These are phyloP conservation scores for Thraustochytrium striatum DNA, from an alignment of 352 stramenopile species.

Conservation along the genomic window DNA sequence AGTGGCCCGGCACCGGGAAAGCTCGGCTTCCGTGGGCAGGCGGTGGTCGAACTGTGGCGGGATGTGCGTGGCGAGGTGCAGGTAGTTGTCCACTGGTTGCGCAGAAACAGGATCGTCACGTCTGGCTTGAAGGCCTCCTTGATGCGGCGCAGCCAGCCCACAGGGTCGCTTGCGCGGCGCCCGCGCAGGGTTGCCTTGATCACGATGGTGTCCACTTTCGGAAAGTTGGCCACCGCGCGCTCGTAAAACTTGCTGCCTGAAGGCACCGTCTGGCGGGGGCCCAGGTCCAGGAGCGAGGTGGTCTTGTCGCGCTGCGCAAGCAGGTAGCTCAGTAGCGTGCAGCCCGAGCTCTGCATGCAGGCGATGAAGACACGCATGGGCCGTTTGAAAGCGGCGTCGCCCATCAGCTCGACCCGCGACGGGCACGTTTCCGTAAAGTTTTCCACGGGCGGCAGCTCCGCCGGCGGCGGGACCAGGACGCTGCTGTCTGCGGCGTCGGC, in stretches of 20 bases:
- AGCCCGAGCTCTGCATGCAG: conserved; percentile 3
- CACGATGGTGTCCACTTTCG: not conserved
- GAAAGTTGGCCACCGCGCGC: not conserved
- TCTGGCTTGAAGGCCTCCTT: not conserved
- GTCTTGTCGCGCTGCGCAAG: not conserved
- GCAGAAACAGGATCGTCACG: not conserved
- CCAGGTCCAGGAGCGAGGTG: not conserved
- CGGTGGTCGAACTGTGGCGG: not conserved
- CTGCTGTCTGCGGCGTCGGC: too few relatives aligned
- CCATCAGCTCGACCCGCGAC: not conserved
- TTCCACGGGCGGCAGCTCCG: not conserved
- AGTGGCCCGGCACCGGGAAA: not conserved
- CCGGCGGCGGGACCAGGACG: too few relatives aligned
- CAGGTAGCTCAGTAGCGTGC: conserved; percentile 4
- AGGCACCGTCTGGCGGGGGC: not conserved
- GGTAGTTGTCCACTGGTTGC: conserved; percentile 2
- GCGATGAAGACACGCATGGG: conserved; percentile 20
- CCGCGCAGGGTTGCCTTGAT: not conserved
- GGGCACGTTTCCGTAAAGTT: conserved; percentile 2
- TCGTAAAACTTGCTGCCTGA: not conserved
- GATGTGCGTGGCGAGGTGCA: conserved; percentile 12
- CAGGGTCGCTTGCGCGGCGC: not conserved
- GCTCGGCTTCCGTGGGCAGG: not conserved
- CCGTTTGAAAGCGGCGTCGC: not conserved
- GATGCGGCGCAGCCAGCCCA: not conserved